Conservation (phyloP, 768 basidiomycete species). For the Solioccasus polychromus region DNA sequence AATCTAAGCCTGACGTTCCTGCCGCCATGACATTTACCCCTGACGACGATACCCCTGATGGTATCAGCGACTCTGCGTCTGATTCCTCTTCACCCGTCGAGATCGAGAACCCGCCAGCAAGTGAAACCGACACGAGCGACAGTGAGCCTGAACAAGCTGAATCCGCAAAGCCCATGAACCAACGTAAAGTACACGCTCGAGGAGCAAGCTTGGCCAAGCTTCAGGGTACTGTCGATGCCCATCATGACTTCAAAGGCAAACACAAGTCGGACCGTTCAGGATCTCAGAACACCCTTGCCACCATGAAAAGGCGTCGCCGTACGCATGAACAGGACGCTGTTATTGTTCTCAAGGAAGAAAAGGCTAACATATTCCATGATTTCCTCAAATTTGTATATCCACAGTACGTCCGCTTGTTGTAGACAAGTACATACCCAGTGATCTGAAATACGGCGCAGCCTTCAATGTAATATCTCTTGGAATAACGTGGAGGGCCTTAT, state of each 20-base stretch:
- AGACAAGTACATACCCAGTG: too few relatives aligned
- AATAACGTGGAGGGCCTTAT: conserved; percentile 90
- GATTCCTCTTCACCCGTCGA: conserved; percentile 44
- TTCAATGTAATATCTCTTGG: conserved; percentile 94
- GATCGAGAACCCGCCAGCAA: conserved; percentile 34
- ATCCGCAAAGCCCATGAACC: conserved; percentile 12
- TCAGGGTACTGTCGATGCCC: conserved; percentile 35
- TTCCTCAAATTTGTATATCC: conserved; percentile 93
- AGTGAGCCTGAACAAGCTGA: conserved; percentile 32
- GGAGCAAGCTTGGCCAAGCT: conserved; percentile 61
- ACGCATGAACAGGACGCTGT: conserved; percentile 69
- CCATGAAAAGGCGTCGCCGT: conserved; percentile 40
- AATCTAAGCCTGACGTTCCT: conserved; percentile 37
- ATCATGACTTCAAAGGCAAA: conserved; percentile 26
- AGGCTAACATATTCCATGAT: conserved; percentile 86
- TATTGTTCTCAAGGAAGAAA: conserved; percentile 88
- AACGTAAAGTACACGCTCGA: conserved; percentile 39
- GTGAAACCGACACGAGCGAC: conserved; percentile 35
- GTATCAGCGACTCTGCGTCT: conserved; percentile 27
- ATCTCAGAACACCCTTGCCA: conserved; percentile 37
- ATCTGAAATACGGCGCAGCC: conserved; percentile 37
- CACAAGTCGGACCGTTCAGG: conserved; percentile 11
- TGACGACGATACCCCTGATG: conserved; percentile 45
- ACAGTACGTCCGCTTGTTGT: conserved; percentile 52
- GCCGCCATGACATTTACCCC: conserved; percentile 62